Evolutionary conservation across 1,139 yeast genomes (phyloP), one percentile per base, ranked within the genome.

Genomic region (Yarrowia galli): DNA sequence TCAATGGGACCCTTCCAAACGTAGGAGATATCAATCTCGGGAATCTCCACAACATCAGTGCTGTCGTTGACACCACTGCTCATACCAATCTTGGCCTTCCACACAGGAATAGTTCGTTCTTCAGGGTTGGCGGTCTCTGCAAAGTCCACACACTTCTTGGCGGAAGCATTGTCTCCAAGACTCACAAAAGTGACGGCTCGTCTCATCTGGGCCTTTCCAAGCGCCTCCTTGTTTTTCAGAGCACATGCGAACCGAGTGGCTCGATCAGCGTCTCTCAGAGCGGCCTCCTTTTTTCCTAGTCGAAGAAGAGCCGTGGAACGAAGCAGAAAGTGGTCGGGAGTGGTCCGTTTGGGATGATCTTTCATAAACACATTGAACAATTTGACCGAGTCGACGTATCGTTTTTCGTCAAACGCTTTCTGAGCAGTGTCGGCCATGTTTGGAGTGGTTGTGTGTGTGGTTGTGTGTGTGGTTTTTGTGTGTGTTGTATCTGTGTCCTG

Each of bases 181-280:
- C 23, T 12, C 23, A 40, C 23, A 28, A 12, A 63, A 2, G 67
- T 40, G 15, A 36, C 69, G 72, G 77, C 91, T 68, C 88, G 79
- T 51, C 91, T 81, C 74, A 87, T 86, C 72, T 88, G 84, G 32
- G 89, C 86, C 38, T 82, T 79, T 0, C 86, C 89, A 49, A 88
- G 80, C n/a, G 83, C 83, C 4, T 79, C 79, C 69, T 87, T 79
- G 67, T 81, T 84, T 0, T 88, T 88, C 60, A 85, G 77, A 7
- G 76, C 78, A 48, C 79, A 77, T 0, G 96, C 92, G 36, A 85
- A 74, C 0, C 78, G 75, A 48, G 87, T 81, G 0, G 96, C 95
- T 32, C 77, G 75, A 12, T 84, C 81, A 23, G 91, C 81, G 70
- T 85, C 87, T 2, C 79, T 78, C 67, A 85, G 76, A 63, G 95